Conservation (phyloP, 208 protist species). For the Wallacemonas rigidus region DNA sequence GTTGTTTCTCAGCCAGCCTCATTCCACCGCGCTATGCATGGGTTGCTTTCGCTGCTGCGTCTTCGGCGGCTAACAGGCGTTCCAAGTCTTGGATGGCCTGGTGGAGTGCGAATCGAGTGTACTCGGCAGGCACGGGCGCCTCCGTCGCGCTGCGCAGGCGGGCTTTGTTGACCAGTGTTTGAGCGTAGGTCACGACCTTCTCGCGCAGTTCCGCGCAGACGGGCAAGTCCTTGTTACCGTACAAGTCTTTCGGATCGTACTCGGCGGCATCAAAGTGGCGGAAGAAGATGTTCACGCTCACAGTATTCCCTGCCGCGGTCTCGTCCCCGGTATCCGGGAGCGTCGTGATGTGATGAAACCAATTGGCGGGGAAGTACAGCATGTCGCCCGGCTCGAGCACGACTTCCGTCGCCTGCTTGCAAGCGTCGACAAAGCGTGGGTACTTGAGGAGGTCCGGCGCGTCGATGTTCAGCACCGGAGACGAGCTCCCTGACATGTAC, state of each 20-base stretch:
- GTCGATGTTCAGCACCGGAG: slow-evolving; percentile 81
- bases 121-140: slow-evolving; percentile 36
- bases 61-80: slow-evolving; percentile 43
- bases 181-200: slow-evolving; percentile 34
- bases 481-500: slow-evolving; percentile 90
- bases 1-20: no score
- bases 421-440: slow-evolving; percentile 82
- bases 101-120: slow-evolving; percentile 79
- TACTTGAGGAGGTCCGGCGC: slow-evolving; percentile 71
- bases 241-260: slow-evolving; percentile 88
- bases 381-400: slow-evolving; percentile 91
- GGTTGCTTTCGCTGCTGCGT: not conserved
- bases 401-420: slow-evolving; percentile 69
- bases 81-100: slow-evolving; percentile 85
- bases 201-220: slow-evolving; percentile 49
- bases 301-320: slow-evolving; percentile 34
- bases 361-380: slow-evolving; percentile 92
- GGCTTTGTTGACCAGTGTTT: slow-evolving; percentile 23
- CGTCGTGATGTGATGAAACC: slow-evolving; percentile 93
- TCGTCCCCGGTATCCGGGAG: slow-evolving; percentile 15
- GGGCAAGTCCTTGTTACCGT: slow-evolving; percentile 89
- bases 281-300: slow-evolving; percentile 92
- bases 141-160: slow-evolving; percentile 10
- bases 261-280: slow-evolving; percentile 55
- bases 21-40: no score